A percentile compares a stretch with the other conserved stretches of the same genome.
phyloP scores from a whole-genome alignment of 2,329 filamentous ascomycete species.

The Alternaria sp. region DNA sequence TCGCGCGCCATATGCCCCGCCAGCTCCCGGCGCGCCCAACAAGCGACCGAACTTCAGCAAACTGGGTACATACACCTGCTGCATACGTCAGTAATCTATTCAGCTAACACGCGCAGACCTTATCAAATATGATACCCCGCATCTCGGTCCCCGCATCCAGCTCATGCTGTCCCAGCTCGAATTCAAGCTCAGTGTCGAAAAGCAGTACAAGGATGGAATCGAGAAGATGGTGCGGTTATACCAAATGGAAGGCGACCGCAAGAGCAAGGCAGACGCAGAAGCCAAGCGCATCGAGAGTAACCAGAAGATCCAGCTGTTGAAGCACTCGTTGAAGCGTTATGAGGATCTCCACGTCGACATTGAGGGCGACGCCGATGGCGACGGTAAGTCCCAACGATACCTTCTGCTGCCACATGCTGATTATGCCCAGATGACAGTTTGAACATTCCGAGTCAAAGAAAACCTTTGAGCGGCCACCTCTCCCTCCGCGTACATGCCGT shows the following conservation, averaged over 20 bases:
- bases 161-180: constrained; percentile 98
- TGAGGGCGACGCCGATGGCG: constrained; percentile 72
- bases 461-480: constrained; percentile 91
- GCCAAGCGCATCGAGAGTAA: constrained; percentile 91
- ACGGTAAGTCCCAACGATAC: constrained; percentile 66
- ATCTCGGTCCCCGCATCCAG: constrained; percentile 95
- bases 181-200: constrained; percentile 98
- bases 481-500: constrained; percentile 86
- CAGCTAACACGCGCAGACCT: constrained; percentile 67
- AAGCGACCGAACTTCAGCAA: constrained; percentile 89
- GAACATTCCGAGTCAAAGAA: constrained; percentile 91
- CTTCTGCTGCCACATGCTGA: constrained; percentile 32
- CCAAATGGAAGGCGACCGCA: constrained; percentile 94
- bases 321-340: constrained; percentile 95
- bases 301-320: constrained; percentile 94
- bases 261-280: constrained; percentile 92
- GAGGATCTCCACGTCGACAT: constrained; percentile 97
- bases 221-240: constrained; percentile 99
- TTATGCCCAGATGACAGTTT: constrained; percentile 82
- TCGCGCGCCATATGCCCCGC: constrained; percentile 77
- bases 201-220: constrained; percentile 97
- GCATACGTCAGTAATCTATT: too few relatives aligned
- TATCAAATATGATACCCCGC: constrained; percentile 97
- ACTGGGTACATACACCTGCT: constrained; percentile 69
- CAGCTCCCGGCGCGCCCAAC: constrained; percentile 71